Evolutionary conservation across 2,329 filamentous ascomycete genomes (phyloP).

Genomic region (Cladorrhinum sp.): DNA sequence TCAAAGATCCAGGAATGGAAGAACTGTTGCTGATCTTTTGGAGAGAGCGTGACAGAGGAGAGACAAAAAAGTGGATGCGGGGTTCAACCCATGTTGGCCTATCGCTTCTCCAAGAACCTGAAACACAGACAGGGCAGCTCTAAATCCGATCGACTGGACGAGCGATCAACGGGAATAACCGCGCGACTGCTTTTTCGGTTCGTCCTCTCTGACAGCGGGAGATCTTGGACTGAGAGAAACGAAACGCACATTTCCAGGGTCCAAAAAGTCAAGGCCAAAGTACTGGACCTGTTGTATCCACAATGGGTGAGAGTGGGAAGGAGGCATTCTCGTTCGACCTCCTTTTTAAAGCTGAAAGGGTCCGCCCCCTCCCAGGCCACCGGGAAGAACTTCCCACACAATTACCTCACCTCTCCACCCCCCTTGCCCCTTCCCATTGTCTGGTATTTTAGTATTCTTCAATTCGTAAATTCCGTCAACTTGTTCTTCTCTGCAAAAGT

Average conservation of each 20-base stretch:
- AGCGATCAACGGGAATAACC: neutral
- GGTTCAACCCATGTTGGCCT: neutral
- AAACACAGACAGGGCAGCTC: conserved; percentile 23
- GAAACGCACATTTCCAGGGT: neutral
- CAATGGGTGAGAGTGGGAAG: neutral
- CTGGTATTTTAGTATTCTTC: neutral
- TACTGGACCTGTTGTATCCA: neutral
- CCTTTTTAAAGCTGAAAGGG: neutral
- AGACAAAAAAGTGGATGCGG: too few relatives aligned
- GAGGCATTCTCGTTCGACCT: neutral
- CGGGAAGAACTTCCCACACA: neutral
- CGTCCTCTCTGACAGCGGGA: neutral
- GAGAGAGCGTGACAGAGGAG: neutral
- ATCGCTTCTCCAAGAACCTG: neutral
- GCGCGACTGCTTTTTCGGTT: neutral
- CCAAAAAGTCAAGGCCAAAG: neutral
- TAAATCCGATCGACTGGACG: neutral
- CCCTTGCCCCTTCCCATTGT: neutral
- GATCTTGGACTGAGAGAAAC: neutral
- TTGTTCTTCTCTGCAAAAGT: neutral
- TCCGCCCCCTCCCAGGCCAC: neutral
- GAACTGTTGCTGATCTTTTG: neutral
- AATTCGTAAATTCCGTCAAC: neutral
- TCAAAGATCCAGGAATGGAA: neutral
- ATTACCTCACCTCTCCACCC: neutral